Base-by-base conservation (phyloP, 225 moss, liverwort and hornwort species). In the Ulota crispa region DNA sequence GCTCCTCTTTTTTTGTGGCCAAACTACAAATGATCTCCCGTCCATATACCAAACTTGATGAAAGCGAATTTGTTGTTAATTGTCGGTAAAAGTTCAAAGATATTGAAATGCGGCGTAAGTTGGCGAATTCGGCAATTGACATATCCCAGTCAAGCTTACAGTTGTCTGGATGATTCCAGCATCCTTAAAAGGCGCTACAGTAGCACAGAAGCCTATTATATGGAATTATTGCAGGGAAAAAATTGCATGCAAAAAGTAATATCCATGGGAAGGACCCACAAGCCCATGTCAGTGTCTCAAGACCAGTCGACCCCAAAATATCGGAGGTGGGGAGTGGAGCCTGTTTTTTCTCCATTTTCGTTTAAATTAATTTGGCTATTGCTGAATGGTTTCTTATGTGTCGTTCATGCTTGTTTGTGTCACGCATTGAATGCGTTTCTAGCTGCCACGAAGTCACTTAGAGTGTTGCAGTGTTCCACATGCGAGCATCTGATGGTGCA, bases 401-500 rank as follows among this genome's bases (percentile, higher is more conserved):
- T 5, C 5, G 56, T 43, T 43, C 16, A 36, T 3, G 50, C 36
- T 62, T 26, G 50, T 32, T 67, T 20, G 52, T 50, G 61, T 66
- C 57, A 50, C 64, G 64, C 47, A 64, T 27, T 6, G 32, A 5
- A 74, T 75, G 63, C 37, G 28, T 79, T 70, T 24, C 75, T n/a
- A n/a, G n/a, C n/a, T 61, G 57, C 71, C 64, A 79, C 47, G 42
- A 52, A 6, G n/a, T 12, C 60, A 4, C 4, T 32, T 32, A 14
- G 18, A 23, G 59, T 57, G 64, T 65, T 47, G 23, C 18, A 34
- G 14, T 31, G 23, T 30, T 76, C 80, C 80, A 80, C 83, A 60
- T 77, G 83, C 64, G 62, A 21, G 52, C 59, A 53, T 45, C 43
- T 73, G 73, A 76, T 83, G 34, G 69, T 28, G 24, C 72, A 31